Evolutionary conservation across 345 rosid species (phyloP).

Genomic region (Brassica carinata): DNA sequence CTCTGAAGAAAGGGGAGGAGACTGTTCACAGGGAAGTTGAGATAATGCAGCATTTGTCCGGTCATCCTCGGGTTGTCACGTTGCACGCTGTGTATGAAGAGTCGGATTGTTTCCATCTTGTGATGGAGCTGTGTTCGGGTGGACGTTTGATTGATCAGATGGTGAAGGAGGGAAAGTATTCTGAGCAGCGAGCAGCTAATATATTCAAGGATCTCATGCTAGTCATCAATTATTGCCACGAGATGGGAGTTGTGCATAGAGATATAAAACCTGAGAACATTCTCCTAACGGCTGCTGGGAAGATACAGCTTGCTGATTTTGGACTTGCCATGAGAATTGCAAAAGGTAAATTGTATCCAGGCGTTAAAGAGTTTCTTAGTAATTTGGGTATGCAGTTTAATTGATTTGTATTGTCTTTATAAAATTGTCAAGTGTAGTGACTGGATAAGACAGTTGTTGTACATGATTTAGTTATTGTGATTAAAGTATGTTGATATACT

Average conservation of each 20-base stretch:
- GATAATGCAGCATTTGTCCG: slow-evolving; percentile 96
- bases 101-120: slow-evolving; percentile 76
- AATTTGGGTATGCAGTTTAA: not conserved
- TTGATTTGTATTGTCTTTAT: not conserved
- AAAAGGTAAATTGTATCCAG: slow-evolving; percentile 47
- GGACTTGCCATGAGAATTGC: slow-evolving; percentile 96
- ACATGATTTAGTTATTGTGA: slow-evolving; percentile 16
- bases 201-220: slow-evolving; percentile 87
- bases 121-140: slow-evolving; percentile 89
- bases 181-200: slow-evolving; percentile 85
- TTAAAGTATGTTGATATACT: slow-evolving; percentile 11
- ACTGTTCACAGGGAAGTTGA: slow-evolving; percentile 92
- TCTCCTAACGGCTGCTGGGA: slow-evolving; percentile 69
- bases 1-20: slow-evolving; percentile 85
- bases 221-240: slow-evolving; percentile 85
- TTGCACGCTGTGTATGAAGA: slow-evolving; percentile 87
- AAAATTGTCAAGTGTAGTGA: slow-evolving; percentile 23
- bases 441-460: not conserved
- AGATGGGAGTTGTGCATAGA: slow-evolving; percentile 97
- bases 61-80: slow-evolving; percentile 91
- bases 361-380: not conserved
- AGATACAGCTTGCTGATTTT: slow-evolving; percentile 94
- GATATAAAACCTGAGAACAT: slow-evolving; percentile 94
- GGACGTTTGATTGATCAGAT: slow-evolving; percentile 94
- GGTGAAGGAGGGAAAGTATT: slow-evolving; percentile 58